Base-by-base conservation (phyloP, 1,139 yeast species). In the Yamadazyma oceani region DNA sequence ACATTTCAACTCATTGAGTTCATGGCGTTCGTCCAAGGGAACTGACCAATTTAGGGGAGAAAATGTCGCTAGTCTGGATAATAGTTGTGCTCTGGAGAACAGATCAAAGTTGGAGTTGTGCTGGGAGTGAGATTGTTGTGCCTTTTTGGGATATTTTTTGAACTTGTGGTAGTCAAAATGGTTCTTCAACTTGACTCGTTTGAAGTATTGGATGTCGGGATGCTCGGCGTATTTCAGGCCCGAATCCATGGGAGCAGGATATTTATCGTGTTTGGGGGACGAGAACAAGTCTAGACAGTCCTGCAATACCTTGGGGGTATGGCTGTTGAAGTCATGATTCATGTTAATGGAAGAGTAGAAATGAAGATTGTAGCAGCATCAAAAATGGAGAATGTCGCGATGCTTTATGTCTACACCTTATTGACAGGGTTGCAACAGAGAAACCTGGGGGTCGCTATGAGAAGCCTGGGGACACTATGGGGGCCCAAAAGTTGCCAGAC, bases 131-230 rank as follows among this genome's bases (percentile, higher is more conserved):
- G 31, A 41, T 42, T 29, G 48, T 24, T 17, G 44, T 24, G 23
- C 28, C 31, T 32, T 48, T 36, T 26, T 40, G 31, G 44, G 49
- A 32, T 41, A 44, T 36, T 24, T 42, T 37, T 62, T 64, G 14
- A 57, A 53, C 35, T 55, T 59, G 43, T 69, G 75, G 44, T 66
- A 68, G 15, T 54, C 51, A 43, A 51, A 69, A 43, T 69, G 74
- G 47, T 69, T 61, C 36, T 62, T 62, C 5, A 53, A 41, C 43
- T 69, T 69, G 14, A 69, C 58, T 17, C 52, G 49, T 34, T 61
- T 62, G 45, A 69, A 69, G 51, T 60, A 67, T 45, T 63, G 68
- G 35, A 69, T 60, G 44, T 66, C 73, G 2, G 75, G 73, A 45
- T 69, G 71, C 10, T 49, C 50, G 19, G 40, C 34, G 32, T 46